Evolutionary conservation across 345 rosid species (phyloP), one percentile per base, ranked within the genome.

Genomic region (Rhodomyrtus tomentosa): DNA sequence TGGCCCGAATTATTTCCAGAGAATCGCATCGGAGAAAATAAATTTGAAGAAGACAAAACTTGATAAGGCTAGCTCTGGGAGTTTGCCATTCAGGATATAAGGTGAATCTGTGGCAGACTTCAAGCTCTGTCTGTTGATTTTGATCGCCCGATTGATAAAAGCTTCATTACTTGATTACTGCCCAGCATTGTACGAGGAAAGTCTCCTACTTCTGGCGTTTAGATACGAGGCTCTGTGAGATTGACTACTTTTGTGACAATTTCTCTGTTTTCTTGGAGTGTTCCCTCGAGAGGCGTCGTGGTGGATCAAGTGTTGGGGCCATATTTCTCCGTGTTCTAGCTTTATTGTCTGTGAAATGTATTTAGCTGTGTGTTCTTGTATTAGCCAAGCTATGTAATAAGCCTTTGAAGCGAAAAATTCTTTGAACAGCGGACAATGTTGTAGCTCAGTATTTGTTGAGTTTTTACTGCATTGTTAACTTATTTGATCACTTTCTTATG

Each of bases 1-100:
- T 14, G 96, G 96, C 49, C 92, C 92, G 48, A 97, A 95, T 90
- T 95, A 84, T 73, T 97, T 97, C 95, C 99, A 95, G 88, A 88
- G 85, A 89, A 9, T 92, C 29, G 94, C 98, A 6, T 76, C 90
- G 5, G 87, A 88, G 89, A 93, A 90, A 88, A 80, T 84, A 49
- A 88, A 89, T 73, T 59, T 87, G 20, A 92, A 90, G 89, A 91
- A 88, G 90, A 86, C 89, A 0, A 91, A 88, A 80, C 72, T 82
- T 50, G 87, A 87, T 51, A 85, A 45, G 25, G 87, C 86, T 4
- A 87, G 84, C 86, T 86, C 91, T 7, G 91, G 86, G 59, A 88
- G 90, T 87, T 86, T 40, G 48, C 93, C 94, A 3, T 90, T 90
- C 91, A 89, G 95, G 96, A 93, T 91, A 90, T 92, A 88, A 91